Base-by-base conservation (phyloP, 257 asterid species). In the Solanum sejunctum region DNA sequence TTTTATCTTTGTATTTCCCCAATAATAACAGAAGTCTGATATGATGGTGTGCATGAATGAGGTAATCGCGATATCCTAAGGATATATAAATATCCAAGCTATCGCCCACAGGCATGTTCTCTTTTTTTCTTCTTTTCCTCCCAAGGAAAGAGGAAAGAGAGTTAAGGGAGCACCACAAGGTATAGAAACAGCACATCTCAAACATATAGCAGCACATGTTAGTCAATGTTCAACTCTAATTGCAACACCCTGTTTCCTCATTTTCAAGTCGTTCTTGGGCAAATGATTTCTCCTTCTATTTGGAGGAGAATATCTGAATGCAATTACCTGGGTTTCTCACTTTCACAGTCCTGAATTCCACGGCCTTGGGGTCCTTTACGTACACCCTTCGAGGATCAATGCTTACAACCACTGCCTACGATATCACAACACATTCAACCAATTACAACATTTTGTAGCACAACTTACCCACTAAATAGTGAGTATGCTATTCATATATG, bases 371-470 rank as follows among this genome's bases (percentile, higher is more conserved):
- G 85, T 95, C 91, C 85, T 89, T 93, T 89, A 93, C 79, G 84
- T 92, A 96, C 57, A 95, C 94, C 87, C 97, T 91, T 79, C 97
- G 95, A 80, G 99, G 99, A 88, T 96, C 99, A 86, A 96, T 93
- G 94, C 98, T 96, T 73, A 95, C 97, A 86, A 93, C 99, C 88
- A 96, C 99, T 72, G 99, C 99, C 99, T 96, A 85, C 81, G 77
- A 54, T 23, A 80, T n/a, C 45, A 51, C 47, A 77, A 77, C 13
- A 16, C 17, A 77, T 23, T 23, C 63, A 49, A 70, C 17, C 45
- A 51, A 51, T 26, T 26, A 49, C 47, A 77, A 77, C 0, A 75
- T 8, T 10, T 49, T 51, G 18, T 77, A 5, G 63, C 26, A 26
- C 17, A 52, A 51, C 5, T 26, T 2, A 2, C 6, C 81, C 26